phyloP scores from a whole-genome alignment of 2,329 filamentous ascomycete genomes.

The Monilinia vaccinii-corymbosi region DNA sequence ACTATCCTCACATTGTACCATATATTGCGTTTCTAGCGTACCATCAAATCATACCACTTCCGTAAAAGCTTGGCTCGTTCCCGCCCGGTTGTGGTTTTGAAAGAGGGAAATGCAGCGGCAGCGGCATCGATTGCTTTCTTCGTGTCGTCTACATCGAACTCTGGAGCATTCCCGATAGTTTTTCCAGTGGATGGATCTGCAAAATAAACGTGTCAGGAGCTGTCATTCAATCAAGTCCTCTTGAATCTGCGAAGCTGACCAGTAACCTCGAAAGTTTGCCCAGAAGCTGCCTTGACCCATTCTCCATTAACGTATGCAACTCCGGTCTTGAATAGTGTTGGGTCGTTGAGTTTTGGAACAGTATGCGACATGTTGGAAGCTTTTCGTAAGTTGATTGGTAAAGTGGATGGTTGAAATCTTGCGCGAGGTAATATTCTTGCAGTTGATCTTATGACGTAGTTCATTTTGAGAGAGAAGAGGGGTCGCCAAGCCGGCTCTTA shows the following conservation, averaged over 20 bases:
- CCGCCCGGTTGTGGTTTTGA: conserved; percentile 63
- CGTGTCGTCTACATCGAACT: conserved; percentile 72
- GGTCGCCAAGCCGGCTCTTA: not conserved
- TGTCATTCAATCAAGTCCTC: not conserved
- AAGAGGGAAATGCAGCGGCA: conserved; percentile 61
- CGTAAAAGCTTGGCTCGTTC: conserved; percentile 66
- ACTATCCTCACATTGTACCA: not conserved
- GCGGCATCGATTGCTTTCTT: conserved; percentile 79
- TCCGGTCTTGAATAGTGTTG: conserved; percentile 74
- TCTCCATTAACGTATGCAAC: conserved; percentile 81
- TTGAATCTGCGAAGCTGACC: conserved; percentile 36
- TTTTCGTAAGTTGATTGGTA: conserved; percentile 18
- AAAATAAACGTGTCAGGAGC: conserved; percentile 50
- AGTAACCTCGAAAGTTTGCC: conserved; percentile 83
- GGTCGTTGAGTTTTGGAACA: conserved; percentile 58
- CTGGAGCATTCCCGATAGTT: conserved; percentile 73
- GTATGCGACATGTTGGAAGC: conserved; percentile 25
- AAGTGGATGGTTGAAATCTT: conserved; percentile 21
- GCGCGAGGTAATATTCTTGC: conserved; percentile 18
- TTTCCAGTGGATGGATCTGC: conserved; percentile 75
- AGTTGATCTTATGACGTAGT: conserved; percentile 18
- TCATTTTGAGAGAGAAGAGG: conserved; percentile 16
- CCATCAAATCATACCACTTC: conserved; percentile 73
- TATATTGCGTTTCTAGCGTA: conserved; percentile 24
- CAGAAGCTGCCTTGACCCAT: conserved; percentile 78